Evolutionary conservation across 345 rosid species (phyloP).

Genomic region (Salix dunnii): DNA sequence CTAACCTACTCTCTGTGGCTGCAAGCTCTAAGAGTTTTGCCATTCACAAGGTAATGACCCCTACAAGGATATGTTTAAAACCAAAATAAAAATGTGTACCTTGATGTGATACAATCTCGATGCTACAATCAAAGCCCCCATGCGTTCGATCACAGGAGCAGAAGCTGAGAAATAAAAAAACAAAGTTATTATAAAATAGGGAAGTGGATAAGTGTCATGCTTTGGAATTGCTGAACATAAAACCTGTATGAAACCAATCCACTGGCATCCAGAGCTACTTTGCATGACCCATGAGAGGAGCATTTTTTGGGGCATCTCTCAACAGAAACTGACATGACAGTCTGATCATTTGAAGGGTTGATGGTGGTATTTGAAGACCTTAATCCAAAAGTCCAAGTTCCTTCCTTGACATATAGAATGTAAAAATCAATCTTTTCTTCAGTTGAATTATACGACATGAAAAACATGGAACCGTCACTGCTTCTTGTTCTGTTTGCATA

Average conservation of each 20-base stretch:
- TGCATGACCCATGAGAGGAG: constrained; percentile 79
- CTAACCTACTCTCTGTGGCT: not conserved
- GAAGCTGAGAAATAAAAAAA: constrained; percentile 51
- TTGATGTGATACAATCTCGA: constrained; percentile 70
- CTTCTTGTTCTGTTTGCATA: constrained; percentile 59
- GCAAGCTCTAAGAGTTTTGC: not conserved
- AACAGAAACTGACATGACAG: constrained; percentile 69
- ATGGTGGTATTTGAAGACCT: constrained; percentile 42
- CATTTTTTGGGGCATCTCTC: constrained; percentile 91
- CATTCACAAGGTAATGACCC: not conserved
- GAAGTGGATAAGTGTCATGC: not conserved
- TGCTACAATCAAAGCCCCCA: constrained; percentile 93
- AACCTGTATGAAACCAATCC: constrained; percentile 91
- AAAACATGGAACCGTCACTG: constrained; percentile 62
- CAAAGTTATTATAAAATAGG: too few relatives aligned
- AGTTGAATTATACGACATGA: constrained; percentile 59
- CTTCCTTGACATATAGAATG: constrained; percentile 78
- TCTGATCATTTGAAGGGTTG: constrained; percentile 35
- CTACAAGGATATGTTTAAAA: not conserved
- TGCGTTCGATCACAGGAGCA: constrained; percentile 86
- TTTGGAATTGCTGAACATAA: constrained; percentile 2
- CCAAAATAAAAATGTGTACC: constrained; percentile 33
- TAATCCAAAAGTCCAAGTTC: constrained; percentile 79
- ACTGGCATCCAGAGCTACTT: constrained; percentile 73
- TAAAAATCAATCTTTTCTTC: constrained; percentile 80